Evolutionary conservation across 495 filamentous ascomycete genomes (phyloP), one percentile per base, ranked within the genome.

Genomic region (Neurospora sp.): DNA sequence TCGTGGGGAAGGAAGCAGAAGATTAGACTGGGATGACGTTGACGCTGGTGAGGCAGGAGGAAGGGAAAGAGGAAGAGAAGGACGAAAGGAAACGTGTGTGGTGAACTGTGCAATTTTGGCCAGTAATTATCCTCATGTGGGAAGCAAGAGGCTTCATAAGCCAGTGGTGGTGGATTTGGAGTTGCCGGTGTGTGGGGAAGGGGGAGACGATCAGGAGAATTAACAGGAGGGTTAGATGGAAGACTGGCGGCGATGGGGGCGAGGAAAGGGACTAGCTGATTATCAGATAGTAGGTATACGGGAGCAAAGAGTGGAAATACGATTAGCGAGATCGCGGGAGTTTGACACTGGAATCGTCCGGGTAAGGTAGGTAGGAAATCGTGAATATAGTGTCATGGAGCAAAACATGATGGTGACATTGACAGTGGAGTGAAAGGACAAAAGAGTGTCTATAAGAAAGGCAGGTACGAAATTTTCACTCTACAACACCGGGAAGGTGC

Each of bases 121-220:
- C 10, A 88, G 83, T 3, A 91, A 86, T 76, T 91, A 88, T 83
- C 90, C 90, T 53, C 89, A 91, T 74, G 78, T 75, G 1, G 85
- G 84, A 18, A 79, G 78, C 1, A 91, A 90, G 77, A 83, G 76
- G 71, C 88, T 91, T 80, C 89, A 93, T 81, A 90, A 92, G 75
- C 89, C 92, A 9, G 90, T 95, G 71, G 89, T 94, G 9, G 89
- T 95, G 35, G 91, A 96, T 78, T 80, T 94, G 40, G 89, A 93
- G 73, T 83, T 95, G 45, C 90, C 90, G 10, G 83, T 90, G n/a
- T 85, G 84, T 85, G 75, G 7, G 9, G 48, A 27, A 5, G 10
- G 48, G 10, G 20, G 12, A 40, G 48, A 61, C 72, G 73, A 74
- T 4, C 22, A 22, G 9, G 8, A 8, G 0, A 7, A 12, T 71